phyloP scores from a whole-genome alignment of 371 early-diverging fungal genomes.

The Paraphysoderma sedebokerense region DNA sequence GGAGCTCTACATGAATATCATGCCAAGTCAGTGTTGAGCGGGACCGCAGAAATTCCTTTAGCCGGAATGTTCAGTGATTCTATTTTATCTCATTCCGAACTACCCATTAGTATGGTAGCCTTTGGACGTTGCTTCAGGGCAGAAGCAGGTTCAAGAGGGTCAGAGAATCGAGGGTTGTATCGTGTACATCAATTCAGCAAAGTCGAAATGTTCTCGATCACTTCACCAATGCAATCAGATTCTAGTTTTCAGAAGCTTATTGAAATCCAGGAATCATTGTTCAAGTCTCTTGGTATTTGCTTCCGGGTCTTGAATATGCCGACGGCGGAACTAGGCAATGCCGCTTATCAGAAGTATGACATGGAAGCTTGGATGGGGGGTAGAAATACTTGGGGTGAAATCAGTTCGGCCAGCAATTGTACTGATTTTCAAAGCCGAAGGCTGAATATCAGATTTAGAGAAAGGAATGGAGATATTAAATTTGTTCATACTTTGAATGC shows the following conservation, averaged over 20 bases:
- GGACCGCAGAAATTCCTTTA: conserved; percentile 84
- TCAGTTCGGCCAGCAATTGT: conserved; percentile 69
- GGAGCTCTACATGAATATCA: neutral
- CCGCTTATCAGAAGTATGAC: conserved; percentile 79
- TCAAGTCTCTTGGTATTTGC: conserved; percentile 57
- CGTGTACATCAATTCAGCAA: conserved; percentile 89
- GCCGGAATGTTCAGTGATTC: conserved; percentile 63
- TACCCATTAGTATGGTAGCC: conserved; percentile 58
- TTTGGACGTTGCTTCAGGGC: conserved; percentile 74
- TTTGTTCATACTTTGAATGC: conserved; percentile 88
- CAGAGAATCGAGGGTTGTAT: conserved; percentile 72
- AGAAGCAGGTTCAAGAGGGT: conserved; percentile 70
- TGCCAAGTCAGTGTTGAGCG: conserved; percentile 28
- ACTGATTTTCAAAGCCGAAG: conserved; percentile 73
- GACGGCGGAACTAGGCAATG: conserved; percentile 77
- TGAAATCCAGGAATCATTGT: conserved; percentile 52
- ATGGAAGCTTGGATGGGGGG: conserved; percentile 96
- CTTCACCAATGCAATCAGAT: conserved; percentile 44
- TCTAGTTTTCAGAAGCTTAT: conserved; percentile 48
- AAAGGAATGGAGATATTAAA: conserved; percentile 14
- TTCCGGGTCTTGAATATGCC: conserved; percentile 84
- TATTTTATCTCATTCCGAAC: conserved; percentile 15
- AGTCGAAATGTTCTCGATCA: conserved; percentile 73
- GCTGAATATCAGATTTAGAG: conserved; percentile 36
- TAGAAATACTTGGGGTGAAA: conserved; percentile 72